Base-by-base conservation (phyloP, 805 yeast species). In the Barnettozyma pratensis region DNA sequence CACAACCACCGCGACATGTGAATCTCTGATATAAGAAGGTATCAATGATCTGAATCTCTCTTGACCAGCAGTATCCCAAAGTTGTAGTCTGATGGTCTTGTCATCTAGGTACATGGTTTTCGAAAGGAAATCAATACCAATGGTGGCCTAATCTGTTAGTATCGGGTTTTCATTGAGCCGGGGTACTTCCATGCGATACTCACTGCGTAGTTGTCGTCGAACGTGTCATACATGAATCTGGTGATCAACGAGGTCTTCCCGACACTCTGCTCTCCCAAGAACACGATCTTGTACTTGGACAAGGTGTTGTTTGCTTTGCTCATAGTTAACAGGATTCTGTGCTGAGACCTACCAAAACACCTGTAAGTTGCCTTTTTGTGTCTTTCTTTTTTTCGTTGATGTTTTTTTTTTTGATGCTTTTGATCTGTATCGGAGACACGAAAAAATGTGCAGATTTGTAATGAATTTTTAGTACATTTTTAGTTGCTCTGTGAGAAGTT, bases 11-110 rank as follows among this genome's bases (percentile, higher is more conserved):
- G 99, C 98, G n/a, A 94, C 98, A 59, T 91, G 90, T 12, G 95
- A 86, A 67, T 94, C 99, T 58, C 99, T 77, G 51, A 94, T 94
- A 63, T 94, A 94, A 9, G 96, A 85, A 4, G 99, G 99, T 49
- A 94, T 92, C 64, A 94, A 77, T 14, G 96, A 86, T 62, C 98
- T 76, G 73, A 94, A 94, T 58, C 99, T 73, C 67, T 94, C 99
- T 69, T 91, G 98, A 12, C 98, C 97, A 1, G 96, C 96, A 4
- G 98, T 91, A 65, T 91, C 98, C 98, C 99, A 94, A 50, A 94
- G 72, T 70, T 94, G 99, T 54, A 94, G 75, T 60, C 99, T 77
- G 38, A 94, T 87, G 4, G 99, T 94, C 57, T 92, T 90, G 67
- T 94, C 98, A 57, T 95, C 97, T 44, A 94, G 73, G 66, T 94